Evolutionary conservation across 1,284 basidiomycete genomes (phyloP).

Genomic region (Somion occarium): DNA sequence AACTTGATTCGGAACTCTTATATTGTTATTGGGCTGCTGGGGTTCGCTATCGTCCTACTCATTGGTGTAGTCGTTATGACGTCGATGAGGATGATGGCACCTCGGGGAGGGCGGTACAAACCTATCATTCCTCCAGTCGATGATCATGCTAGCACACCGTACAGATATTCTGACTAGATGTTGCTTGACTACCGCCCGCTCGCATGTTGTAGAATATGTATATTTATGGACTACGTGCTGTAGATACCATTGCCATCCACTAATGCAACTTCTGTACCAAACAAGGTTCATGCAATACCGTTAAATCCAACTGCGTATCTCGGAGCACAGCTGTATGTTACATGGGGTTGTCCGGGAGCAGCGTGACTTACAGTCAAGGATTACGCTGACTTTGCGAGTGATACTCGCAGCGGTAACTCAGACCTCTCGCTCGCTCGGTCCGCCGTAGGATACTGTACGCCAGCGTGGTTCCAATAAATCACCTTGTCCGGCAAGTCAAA

Average conservation of each 20-base stretch:
- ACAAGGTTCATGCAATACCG: no score
- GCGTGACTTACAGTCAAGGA: background rate
- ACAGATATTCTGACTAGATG: no score
- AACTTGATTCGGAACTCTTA: background rate
- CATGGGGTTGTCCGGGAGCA: background rate
- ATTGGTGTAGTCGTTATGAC: background rate
- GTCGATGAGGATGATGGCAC: background rate
- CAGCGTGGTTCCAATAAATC: constrained; percentile 24
- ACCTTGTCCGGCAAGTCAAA: constrained; percentile 15
- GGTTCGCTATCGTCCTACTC: background rate
- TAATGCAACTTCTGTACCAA: no score
- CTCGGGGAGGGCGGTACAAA: background rate
- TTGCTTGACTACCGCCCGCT: no score
- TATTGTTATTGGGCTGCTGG: background rate
- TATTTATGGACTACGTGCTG: no score
- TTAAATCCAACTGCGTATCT: no score
- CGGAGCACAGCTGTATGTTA: no score
- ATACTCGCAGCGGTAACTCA: constrained; percentile 21
- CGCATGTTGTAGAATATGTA: no score
- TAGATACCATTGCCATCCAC: no score
- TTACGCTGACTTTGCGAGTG: constrained; percentile 4
- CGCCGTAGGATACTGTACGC: constrained; percentile 21
- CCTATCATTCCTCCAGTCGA: background rate
- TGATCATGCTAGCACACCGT: no score
- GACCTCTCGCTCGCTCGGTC: constrained; percentile 20